These are phyloP conservation scores for Eucalyptus albens DNA, from an alignment of 345 rosid species.

Conservation along the genomic window DNA sequence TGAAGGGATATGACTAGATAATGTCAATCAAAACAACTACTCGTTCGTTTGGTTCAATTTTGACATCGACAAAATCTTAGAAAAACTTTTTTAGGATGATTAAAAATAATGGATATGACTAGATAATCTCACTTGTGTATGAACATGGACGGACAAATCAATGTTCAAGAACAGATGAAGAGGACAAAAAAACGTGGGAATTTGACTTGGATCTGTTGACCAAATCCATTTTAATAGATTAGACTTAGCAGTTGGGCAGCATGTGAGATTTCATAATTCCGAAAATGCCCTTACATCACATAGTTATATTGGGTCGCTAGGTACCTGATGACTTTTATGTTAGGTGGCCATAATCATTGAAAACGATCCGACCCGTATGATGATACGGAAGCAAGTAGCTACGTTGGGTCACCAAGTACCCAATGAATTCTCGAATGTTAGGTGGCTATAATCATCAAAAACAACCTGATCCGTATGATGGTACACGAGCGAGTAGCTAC, in stretches of 20 bases:
- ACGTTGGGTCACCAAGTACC: background rate
- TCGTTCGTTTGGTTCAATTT: background rate
- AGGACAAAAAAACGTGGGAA: background rate
- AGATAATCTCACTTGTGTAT: background rate
- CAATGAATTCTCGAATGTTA: background rate
- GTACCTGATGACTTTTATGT: too few relatives aligned
- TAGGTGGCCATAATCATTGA: too few relatives aligned
- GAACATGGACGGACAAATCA: background rate
- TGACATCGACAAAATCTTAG: background rate
- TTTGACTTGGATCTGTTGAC: background rate
- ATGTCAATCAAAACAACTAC: background rate
- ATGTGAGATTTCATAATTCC: background rate
- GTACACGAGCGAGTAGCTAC: too few relatives aligned
- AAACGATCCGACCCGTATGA: too few relatives aligned
- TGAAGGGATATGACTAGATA: background rate
- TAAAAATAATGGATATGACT: background rate
- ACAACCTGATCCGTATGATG: too few relatives aligned
- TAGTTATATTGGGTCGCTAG: too few relatives aligned
- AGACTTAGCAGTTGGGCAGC: background rate
- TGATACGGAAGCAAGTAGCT: too few relatives aligned
- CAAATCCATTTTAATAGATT: background rate
- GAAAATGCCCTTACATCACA: too few relatives aligned
- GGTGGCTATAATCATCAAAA: too few relatives aligned
- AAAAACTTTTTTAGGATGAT: background rate
- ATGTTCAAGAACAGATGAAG: background rate